phyloP scores from a whole-genome alignment of 2,329 filamentous ascomycete genomes.

The Endocalyx cinctus region DNA sequence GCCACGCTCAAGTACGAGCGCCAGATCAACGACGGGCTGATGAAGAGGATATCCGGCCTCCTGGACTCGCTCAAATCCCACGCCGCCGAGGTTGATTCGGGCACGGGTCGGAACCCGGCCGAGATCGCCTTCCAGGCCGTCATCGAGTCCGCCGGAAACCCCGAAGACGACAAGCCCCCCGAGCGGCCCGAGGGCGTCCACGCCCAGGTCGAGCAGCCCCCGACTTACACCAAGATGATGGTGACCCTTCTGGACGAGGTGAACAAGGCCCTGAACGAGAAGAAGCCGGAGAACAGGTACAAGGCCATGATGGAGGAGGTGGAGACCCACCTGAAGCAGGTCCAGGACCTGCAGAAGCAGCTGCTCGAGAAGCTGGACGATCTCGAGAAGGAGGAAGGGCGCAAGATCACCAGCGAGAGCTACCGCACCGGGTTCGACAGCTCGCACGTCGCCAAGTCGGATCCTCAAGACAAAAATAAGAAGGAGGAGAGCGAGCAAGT shows the following conservation, averaged over 20 bases:
- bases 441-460: conserved; percentile 59
- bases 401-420: conserved; percentile 90
- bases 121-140: conserved; percentile 86
- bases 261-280: conserved; percentile 76
- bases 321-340: conserved; percentile 69
- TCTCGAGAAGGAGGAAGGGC: conserved; percentile 77
- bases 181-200: conserved; percentile 76
- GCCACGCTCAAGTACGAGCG: conserved; percentile 88
- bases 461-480: conserved; percentile 41
- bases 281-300: conserved; percentile 64
- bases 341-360: conserved; percentile 72
- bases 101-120: conserved; percentile 65
- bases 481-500: conserved; percentile 49
- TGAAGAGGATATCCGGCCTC: conserved; percentile 76
- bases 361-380: conserved; percentile 69
- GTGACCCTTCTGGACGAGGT: conserved; percentile 92
- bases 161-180: conserved; percentile 70
- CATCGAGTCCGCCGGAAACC: conserved; percentile 72
- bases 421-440: conserved; percentile 88
- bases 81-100: conserved; percentile 60
- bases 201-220: conserved; percentile 65
- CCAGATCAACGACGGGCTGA: conserved; percentile 85
- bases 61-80: conserved; percentile 71
- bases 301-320: conserved; percentile 75
- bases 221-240: conserved; percentile 96